Conservation (phyloP, 2,329 filamentous ascomycete species). For the Neofusicoccum umdonicola region DNA sequence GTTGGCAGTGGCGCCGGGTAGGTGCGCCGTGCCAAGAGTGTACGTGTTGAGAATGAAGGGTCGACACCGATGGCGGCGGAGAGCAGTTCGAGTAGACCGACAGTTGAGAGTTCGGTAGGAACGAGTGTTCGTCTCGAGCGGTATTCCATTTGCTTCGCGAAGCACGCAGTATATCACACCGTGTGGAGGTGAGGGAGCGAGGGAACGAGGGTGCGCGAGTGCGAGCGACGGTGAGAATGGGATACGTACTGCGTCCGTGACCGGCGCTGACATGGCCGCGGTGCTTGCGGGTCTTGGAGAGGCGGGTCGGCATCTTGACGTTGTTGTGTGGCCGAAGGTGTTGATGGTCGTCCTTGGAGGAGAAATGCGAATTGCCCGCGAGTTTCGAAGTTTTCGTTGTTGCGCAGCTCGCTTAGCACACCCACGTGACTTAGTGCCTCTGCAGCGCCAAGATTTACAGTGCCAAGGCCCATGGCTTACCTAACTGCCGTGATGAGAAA, state of each 20-base stretch:
- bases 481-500: not conserved
- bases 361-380: not conserved
- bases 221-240: not conserved
- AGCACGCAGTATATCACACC: too few species aligned
- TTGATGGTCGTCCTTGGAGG: constrained; percentile 13
- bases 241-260: constrained; percentile 68
- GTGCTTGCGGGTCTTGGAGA: constrained; percentile 76
- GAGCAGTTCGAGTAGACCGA: not conserved
- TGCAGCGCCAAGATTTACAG: not conserved
- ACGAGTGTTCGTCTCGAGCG: too few species aligned
- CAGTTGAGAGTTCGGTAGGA: too few species aligned
- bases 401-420: not conserved
- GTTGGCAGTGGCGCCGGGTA: too few species aligned
- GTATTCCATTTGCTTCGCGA: too few species aligned
- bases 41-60: too few species aligned
- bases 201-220: not conserved
- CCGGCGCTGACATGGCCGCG: constrained; percentile 98
- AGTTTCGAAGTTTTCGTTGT: not conserved
- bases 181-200: too few species aligned
- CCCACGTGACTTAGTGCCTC: not conserved
- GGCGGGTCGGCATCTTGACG: constrained; percentile 65
- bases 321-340: constrained; percentile 17
- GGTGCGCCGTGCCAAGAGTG: too few species aligned
- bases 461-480: not conserved
- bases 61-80: too few species aligned